Conservation (phyloP, 768 basidiomycete genomes). For the Hortiboletus flavorubellus region DNA sequence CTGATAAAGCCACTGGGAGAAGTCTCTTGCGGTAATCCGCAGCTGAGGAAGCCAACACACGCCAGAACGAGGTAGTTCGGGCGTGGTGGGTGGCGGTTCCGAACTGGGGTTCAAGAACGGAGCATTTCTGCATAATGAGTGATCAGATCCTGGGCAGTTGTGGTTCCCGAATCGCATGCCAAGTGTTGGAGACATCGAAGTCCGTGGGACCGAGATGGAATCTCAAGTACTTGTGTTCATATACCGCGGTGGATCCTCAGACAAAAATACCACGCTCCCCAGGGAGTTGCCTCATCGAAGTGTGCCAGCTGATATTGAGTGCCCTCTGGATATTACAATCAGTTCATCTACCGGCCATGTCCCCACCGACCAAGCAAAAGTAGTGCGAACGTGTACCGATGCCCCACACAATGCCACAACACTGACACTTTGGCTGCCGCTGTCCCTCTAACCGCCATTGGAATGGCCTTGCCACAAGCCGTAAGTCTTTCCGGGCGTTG, state of each 20-base stretch:
- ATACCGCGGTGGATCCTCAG: not conserved
- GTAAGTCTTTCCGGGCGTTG: conserved; percentile 88
- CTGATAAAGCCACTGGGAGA: not conserved
- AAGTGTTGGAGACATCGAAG: not conserved
- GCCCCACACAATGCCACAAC: conserved; percentile 7
- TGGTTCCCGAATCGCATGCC: not conserved
- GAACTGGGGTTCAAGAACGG: not conserved
- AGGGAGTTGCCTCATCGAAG: not conserved
- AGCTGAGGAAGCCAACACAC: not conserved
- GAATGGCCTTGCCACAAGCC: conserved; percentile 80
- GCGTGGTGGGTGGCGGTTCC: not conserved
- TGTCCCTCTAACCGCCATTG: conserved; percentile 35
- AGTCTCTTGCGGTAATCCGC: not conserved
- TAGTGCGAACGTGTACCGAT: conserved; percentile 5
- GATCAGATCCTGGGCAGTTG: not conserved
- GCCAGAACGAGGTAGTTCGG: not conserved
- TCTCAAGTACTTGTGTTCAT: not conserved
- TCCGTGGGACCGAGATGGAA: not conserved
- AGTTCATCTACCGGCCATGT: conserved; percentile 12
- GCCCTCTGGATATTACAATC: conserved; percentile 17
- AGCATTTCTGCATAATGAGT: not conserved
- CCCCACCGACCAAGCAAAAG: conserved; percentile 11
- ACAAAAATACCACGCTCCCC: not conserved
- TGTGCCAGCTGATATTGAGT: conserved; percentile 9
- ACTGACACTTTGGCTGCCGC: not conserved